Evolutionary conservation across 306 rosid genomes (phyloP).

Genomic region (Dalbergia cultrata): DNA sequence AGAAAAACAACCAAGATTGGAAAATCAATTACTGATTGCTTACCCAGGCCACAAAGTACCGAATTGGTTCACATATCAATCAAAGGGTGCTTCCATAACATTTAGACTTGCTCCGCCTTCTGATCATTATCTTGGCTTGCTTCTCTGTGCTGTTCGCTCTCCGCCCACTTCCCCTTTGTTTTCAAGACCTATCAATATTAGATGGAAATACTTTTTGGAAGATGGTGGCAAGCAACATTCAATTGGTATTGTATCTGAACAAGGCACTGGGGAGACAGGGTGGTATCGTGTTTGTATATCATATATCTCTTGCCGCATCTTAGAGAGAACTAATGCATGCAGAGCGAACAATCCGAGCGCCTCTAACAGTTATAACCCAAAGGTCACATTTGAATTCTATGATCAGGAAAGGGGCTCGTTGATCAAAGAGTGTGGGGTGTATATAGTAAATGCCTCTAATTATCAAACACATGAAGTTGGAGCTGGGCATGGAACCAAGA

Average conservation of each 20-base stretch:
- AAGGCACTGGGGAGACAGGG: neutral
- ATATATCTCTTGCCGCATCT: neutral
- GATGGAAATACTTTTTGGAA: neutral
- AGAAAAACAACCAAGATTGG: neutral
- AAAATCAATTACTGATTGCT: too few relatives aligned
- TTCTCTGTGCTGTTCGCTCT: neutral
- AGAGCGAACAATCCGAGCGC: neutral
- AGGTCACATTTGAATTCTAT: neutral
- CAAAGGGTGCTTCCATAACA: neutral
- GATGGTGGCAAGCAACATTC: neutral
- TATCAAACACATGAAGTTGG: neutral
- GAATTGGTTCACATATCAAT: neutral
- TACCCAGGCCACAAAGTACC: conserved; percentile 2
- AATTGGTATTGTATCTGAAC: neutral
- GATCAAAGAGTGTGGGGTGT: neutral
- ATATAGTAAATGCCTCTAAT: neutral
- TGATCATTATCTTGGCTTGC: neutral
- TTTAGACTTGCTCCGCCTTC: neutral
- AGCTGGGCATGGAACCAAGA: neutral
- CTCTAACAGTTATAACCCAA: neutral
- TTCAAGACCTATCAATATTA: too few relatives aligned
- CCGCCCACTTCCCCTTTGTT: neutral
- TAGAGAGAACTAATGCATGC: neutral
- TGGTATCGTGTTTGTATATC: neutral
- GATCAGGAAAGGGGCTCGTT: neutral